Evolutionary conservation across 768 basidiomycete genomes (phyloP), one percentile per base, ranked within the genome.

Genomic region (Tulasnella sp.): DNA sequence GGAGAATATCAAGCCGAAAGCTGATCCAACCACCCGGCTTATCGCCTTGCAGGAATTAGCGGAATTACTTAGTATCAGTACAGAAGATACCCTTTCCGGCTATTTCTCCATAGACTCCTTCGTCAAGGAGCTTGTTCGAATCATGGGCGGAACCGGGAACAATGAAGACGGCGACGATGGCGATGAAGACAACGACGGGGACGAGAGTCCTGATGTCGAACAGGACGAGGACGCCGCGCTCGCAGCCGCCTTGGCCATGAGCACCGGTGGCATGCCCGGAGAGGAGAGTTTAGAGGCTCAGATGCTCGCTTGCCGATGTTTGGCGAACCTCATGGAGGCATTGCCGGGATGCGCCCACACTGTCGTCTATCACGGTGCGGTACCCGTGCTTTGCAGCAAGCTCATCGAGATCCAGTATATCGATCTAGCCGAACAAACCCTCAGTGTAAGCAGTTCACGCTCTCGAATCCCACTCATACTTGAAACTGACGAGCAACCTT

Each of bases 261-360:
- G 94, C 78, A 82, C 84, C 0, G 91, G 91, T 32, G 88, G 87
- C 6, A 92, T 87, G 82, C 90, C 91, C 82, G 93, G 92, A 42
- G 93, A 95, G 81, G 93, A 94, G 70, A 83, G 86, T 78, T 83
- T 85, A 48, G 96, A 99, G 85, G 95, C 95, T 75, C 96, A 98
- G 84, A 91, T 99, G 73, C 88, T 99, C 70, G 98, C 98, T 39
- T 98, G 96, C 84, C 89, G 98, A 80, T 99, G 98, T 83, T 87
- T 99, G 74, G 97, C 96, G 71, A 99, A 99, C 84, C 88, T 99
- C 77, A 96, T 99, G 95, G 98, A 99, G 84, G 97, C 96, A n/a
- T 88, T 99, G 29, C 98, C 98, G 23, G 96, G 96, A 35, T 93
- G 95, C 57, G 95, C 95, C n/a, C 96, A 98, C 83, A 96, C 95